phyloP scores from a whole-genome alignment of 768 basidiomycete genomes.

The Pleurotus tuber-regium region DNA sequence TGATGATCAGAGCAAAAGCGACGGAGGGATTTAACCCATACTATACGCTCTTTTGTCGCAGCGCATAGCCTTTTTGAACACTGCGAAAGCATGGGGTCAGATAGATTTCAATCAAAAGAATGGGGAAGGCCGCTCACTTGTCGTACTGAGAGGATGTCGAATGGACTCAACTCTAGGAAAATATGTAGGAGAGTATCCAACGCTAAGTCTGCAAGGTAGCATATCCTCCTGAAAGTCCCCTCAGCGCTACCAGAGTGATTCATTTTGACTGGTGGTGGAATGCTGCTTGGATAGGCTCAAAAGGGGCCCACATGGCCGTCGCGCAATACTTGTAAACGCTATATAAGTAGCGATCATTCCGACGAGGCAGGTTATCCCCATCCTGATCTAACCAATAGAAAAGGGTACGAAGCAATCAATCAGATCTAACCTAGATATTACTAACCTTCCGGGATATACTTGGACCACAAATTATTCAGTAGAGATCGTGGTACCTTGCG shows the following conservation, averaged over 20 bases:
- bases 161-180: constrained; percentile 4
- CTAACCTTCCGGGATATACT: neutral
- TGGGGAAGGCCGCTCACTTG: neutral
- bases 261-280: neutral
- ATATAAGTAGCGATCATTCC: constrained; percentile 11
- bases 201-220: constrained; percentile 4
- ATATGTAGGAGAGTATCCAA: constrained; percentile 7
- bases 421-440: constrained; percentile 7
- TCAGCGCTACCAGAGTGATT: neutral
- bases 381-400: constrained; percentile 9
- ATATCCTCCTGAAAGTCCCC: neutral
- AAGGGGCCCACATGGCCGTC: constrained; percentile 8
- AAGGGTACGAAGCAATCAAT: constrained; percentile 7
- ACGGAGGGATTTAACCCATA: constrained; percentile 26
- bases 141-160: constrained; percentile 6
- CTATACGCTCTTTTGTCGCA: constrained; percentile 19
- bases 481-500: neutral
- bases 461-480: neutral
- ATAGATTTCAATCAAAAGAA: neutral
- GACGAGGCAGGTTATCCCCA: constrained; percentile 10
- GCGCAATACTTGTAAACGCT: constrained; percentile 9
- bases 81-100: constrained; percentile 14
- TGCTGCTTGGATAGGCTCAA: neutral
- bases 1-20: constrained; percentile 19
- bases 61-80: constrained; percentile 20